These are phyloP conservation scores for Irpex sp. DNA, from an alignment of 1,284 basidiomycete genomes.

Conservation along the genomic window DNA sequence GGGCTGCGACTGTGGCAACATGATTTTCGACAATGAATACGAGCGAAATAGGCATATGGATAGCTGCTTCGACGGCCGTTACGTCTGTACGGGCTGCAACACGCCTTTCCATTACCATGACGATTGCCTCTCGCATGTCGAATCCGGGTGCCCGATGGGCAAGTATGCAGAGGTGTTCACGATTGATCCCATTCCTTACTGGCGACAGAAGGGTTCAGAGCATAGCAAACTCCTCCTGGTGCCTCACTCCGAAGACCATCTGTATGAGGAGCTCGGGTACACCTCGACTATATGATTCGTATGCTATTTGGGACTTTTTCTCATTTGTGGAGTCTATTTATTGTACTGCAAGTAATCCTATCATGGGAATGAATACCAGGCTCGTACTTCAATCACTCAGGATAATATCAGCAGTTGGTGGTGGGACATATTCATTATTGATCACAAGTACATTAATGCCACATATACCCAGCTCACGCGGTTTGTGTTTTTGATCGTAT, in stretches of 20 bases:
- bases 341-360: background rate
- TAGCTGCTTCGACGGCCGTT: background rate
- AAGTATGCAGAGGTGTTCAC: background rate
- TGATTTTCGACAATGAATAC: background rate
- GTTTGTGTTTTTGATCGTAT: background rate
- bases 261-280: background rate
- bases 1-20: background rate
- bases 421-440: too few species aligned
- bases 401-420: too few species aligned
- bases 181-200: background rate
- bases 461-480: background rate
- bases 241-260: background rate
- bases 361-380: too few species aligned
- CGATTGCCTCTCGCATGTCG: background rate
- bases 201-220: background rate
- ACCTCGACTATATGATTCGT: background rate
- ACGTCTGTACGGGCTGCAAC: background rate
- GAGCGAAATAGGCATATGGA: background rate
- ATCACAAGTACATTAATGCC: too few species aligned
- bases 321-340: background rate
- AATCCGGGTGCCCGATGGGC: background rate
- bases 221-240: background rate
- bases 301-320: background rate
- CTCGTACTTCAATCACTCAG: too few species aligned
- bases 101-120: background rate